Evolutionary conservation across 768 basidiomycete genomes (phyloP).

Genomic region (Amanita thiersii): DNA sequence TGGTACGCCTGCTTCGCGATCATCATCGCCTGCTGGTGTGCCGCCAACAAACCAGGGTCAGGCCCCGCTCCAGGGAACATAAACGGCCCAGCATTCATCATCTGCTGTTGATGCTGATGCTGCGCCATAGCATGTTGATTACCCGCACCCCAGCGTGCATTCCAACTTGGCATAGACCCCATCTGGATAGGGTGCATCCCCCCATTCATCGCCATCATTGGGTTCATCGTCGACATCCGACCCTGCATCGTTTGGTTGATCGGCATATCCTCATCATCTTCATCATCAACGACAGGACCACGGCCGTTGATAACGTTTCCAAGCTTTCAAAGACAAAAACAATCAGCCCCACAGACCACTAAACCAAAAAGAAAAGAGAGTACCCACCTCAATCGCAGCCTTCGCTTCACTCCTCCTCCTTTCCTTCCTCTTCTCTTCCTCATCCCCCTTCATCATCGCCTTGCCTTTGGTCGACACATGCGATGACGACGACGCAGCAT

Average conservation of each 20-base stretch:
- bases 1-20: constrained; percentile 86
- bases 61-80: constrained; percentile 32
- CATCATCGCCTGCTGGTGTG: constrained; percentile 86
- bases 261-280: constrained; percentile 43
- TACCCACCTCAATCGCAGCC: constrained; percentile 81
- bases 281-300: constrained; percentile 50
- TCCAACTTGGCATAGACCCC: constrained; percentile 18
- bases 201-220: constrained; percentile 33
- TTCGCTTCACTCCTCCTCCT: constrained; percentile 77
- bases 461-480: constrained; percentile 4
- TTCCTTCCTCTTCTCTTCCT: constrained; percentile 57
- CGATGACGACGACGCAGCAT: constrained; percentile 2
- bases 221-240: constrained; percentile 35
- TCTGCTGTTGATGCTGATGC: constrained; percentile 21
- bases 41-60: constrained; percentile 56
- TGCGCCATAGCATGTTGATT: constrained; percentile 17
- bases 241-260: constrained; percentile 33
- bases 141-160: constrained; percentile 22
- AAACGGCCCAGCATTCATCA: constrained; percentile 34
- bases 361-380: constrained; percentile 9
- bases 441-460: constrained; percentile 29
- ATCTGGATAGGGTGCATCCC: constrained; percentile 26
- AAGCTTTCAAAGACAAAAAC: constrained; percentile 38
- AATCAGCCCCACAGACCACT: constrained; percentile 6
- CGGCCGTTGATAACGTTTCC: constrained; percentile 84